Evolutionary conservation across 352 stramenopile genomes (phyloP).

Genomic region (Globisporangium rhizosaccharum): DNA sequence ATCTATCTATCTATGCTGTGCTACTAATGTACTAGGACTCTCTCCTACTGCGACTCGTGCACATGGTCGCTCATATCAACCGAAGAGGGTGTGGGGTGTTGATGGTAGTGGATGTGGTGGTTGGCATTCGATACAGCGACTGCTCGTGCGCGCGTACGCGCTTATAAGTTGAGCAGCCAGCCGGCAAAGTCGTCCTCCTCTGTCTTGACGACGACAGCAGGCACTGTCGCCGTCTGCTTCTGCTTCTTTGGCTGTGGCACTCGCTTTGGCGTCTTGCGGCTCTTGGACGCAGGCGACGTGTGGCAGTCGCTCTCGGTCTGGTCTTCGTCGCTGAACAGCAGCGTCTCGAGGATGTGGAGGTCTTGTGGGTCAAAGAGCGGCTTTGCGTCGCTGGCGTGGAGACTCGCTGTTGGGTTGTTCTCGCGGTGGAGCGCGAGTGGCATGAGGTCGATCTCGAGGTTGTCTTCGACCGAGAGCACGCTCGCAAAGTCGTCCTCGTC

Average conservation of each 20-base stretch:
- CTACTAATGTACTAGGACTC: too few species aligned
- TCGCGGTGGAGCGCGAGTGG: conserved; percentile 24
- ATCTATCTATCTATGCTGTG: too few species aligned
- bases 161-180: background rate
- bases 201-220: background rate
- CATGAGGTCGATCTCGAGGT: conserved; percentile 19
- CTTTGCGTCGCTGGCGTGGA: conserved; percentile 4
- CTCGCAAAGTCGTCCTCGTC: conserved; percentile 1
- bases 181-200: background rate
- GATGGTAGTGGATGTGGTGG: background rate
- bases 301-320: conserved; percentile 20
- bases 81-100: too few species aligned
- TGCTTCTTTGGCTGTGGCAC: background rate
- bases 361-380: conserved; percentile 40
- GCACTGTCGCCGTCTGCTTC: background rate
- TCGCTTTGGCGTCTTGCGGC: conserved; percentile 1
- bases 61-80: too few species aligned
- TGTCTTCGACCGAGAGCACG: conserved; percentile 10
- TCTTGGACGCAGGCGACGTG: background rate
- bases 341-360: conserved; percentile 42
- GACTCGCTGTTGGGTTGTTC: conserved; percentile 8
- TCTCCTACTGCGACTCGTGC: too few species aligned
- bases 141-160: background rate
- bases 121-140: conserved; percentile 3
- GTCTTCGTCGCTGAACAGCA: conserved; percentile 56